Evolutionary conservation across 768 basidiomycete species (phyloP), one percentile per base, ranked within the genome.

Genomic region (Termitomyces bulborhizus): DNA sequence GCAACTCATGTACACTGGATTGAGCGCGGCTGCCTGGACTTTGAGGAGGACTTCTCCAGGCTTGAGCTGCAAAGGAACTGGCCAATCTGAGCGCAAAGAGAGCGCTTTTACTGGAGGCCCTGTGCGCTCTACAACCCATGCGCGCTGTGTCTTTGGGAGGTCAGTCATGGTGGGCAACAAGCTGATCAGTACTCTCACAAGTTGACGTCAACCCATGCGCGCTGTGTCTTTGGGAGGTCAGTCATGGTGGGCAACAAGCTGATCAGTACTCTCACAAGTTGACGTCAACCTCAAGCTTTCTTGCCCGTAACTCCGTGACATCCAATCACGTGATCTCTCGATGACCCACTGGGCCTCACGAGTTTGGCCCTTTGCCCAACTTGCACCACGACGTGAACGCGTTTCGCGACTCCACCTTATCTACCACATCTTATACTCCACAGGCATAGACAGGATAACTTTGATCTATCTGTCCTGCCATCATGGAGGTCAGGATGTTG

Each of bases 1-100:
- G 16, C 16, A 36, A 62, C 78, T 57, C 65, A 37, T 37, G 36
- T 37, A 86, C 82, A 83, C 75, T 1, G 87, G 87, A 62, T 92
- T 92, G 41, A 90, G 70, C 0, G 85, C 84, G 0, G 76, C 71
- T 32, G 71, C 73, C 41, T 73, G 73, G 6, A 74, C 63, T 54
- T 66, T 69, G 44, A 71, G 64, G 13, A 75, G 62, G 9, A 73
- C 73, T 47, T 73, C 65, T 29, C 69, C 72, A 21, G 61, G 39
- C 13, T 60, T 57, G 34, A 75, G 65, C 26, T 66, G 57, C 31
- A 68, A 68, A n/a, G 72, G 64, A 16, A 76, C 72, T 1, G 71
- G 71, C 72, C 69, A 74, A 54, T 73, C 69, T 12, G 64, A 51
- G 43, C 65, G 65, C 27, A 76, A 59, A 15, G 56, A 53, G 18